phyloP scores from a whole-genome alignment of 139 green algal genomes.

The Astrephomene gubernaculifera region DNA sequence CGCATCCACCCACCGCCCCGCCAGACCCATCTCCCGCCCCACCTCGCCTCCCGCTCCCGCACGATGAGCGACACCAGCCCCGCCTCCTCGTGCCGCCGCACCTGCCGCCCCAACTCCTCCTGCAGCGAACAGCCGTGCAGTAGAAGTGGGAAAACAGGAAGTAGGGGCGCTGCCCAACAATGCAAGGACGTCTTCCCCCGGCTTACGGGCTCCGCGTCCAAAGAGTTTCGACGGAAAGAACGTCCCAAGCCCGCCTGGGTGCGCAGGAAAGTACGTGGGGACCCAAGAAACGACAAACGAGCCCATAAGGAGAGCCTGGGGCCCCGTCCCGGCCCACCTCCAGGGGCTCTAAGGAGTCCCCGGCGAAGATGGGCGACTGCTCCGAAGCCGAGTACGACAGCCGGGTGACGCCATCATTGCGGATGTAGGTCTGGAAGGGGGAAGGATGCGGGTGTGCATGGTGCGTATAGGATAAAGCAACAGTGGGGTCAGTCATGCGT shows the following conservation, averaged over 20 bases:
- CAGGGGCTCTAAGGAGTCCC: conserved; percentile 50
- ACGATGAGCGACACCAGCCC: conserved; percentile 59
- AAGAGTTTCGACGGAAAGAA: too few species aligned
- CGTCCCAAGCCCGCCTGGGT: too few species aligned
- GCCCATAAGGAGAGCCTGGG: too few species aligned
- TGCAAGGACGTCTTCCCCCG: too few species aligned
- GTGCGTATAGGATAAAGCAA: not conserved
- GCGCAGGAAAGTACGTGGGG: too few species aligned
- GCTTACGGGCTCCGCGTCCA: too few species aligned
- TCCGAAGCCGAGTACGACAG: conserved; percentile 56
- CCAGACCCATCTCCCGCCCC: too few species aligned
- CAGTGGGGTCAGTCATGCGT: not conserved
- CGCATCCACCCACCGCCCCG: too few species aligned
- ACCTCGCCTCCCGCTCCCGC: conserved; percentile 46
- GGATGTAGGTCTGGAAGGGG: conserved; percentile 48
- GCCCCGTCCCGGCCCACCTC: too few species aligned
- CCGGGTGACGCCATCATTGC: conserved; percentile 49
- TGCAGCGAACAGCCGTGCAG: not conserved
- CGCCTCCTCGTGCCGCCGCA: conserved; percentile 38
- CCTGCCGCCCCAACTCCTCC: conserved; percentile 32
- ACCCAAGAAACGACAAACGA: too few species aligned
- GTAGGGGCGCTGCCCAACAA: too few species aligned
- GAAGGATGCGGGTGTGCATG: not conserved
- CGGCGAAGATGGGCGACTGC: conserved; percentile 43
- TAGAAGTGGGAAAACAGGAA: too few species aligned